Evolutionary conservation across 2,329 filamentous ascomycete species (phyloP).

Genomic region (Paecilomyces sp.): DNA sequence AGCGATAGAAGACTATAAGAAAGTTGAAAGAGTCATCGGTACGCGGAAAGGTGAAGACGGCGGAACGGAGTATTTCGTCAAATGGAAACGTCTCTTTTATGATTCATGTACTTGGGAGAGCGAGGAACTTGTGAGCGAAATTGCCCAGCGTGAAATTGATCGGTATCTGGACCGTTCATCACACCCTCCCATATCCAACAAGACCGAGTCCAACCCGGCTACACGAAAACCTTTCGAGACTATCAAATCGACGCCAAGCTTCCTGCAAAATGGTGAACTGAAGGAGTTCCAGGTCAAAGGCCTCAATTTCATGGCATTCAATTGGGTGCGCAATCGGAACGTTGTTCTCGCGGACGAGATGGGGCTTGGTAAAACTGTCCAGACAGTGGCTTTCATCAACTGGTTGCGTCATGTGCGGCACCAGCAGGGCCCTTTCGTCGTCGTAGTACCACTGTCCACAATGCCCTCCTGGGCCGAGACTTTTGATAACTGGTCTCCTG

Average conservation of each 20-base stretch:
- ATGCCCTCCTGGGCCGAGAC: constrained; percentile 98
- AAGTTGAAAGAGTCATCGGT: constrained; percentile 88
- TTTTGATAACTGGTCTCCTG: constrained; percentile 92
- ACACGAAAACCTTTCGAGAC: constrained; percentile 65
- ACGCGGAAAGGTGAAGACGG: constrained; percentile 69
- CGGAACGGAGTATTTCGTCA: constrained; percentile 79
- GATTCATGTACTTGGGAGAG: constrained; percentile 93
- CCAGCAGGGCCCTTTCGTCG: constrained; percentile 91
- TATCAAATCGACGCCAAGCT: constrained; percentile 76
- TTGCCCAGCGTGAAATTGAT: constrained; percentile 85
- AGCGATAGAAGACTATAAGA: constrained; percentile 79
- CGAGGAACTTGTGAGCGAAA: constrained; percentile 64
- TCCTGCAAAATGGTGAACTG: constrained; percentile 76
- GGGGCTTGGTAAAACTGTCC: constrained; percentile 96
- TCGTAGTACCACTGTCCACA: constrained; percentile 93
- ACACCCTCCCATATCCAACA: constrained; percentile 73
- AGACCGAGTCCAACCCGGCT: constrained; percentile 64
- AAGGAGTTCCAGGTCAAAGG: constrained; percentile 91
- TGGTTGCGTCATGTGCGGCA: constrained; percentile 86
- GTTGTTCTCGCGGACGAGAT: constrained; percentile 98
- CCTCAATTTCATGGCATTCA: constrained; percentile 89
- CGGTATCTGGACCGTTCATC: constrained; percentile 78
- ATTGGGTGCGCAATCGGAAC: constrained; percentile 91
- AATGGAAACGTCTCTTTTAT: constrained; percentile 93
- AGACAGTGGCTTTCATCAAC: constrained; percentile 93